phyloP scores from a whole-genome alignment of 2,329 filamentous ascomycete species.

The Lizonia empirigonia region DNA sequence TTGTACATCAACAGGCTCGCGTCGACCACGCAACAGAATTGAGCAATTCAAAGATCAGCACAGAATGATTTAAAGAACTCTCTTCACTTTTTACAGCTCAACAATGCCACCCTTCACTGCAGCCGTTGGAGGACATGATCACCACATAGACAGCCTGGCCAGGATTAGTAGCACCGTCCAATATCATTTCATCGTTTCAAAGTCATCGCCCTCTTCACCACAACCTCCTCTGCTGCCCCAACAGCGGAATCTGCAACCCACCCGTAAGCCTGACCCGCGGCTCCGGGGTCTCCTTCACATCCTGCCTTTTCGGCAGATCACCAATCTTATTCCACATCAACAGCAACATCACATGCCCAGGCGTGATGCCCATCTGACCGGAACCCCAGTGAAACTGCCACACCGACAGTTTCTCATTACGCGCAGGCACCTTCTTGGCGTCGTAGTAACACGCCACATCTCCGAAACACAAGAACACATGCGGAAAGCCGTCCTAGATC shows the following conservation, averaged over 20 bases:
- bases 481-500: constrained; percentile 33
- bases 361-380: constrained; percentile 41
- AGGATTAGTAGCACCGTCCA: no score
- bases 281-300: constrained; percentile 17
- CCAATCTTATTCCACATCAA: constrained; percentile 40
- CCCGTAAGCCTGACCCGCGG: constrained; percentile 27
- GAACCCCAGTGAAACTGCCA: constrained; percentile 45
- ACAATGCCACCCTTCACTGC: no score
- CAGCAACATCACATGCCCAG: constrained; percentile 38
- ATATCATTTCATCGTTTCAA: no score
- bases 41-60: no score
- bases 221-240: constrained; percentile 18
- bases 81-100: no score
- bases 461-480: constrained; percentile 43
- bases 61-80: no score
- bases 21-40: no score
- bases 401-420: constrained; percentile 25
- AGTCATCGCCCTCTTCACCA: background rate
- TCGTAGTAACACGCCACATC: constrained; percentile 45
- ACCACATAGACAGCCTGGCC: no score
- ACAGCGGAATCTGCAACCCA: constrained; percentile 29
- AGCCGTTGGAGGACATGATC: no score
- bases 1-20: no score
- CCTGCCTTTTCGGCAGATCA: constrained; percentile 27
- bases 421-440: constrained; percentile 29